These are phyloP conservation scores for Hyparrhenia diplandra DNA, from an alignment of 176 grass and related monocot species.

Conservation along the genomic window DNA sequence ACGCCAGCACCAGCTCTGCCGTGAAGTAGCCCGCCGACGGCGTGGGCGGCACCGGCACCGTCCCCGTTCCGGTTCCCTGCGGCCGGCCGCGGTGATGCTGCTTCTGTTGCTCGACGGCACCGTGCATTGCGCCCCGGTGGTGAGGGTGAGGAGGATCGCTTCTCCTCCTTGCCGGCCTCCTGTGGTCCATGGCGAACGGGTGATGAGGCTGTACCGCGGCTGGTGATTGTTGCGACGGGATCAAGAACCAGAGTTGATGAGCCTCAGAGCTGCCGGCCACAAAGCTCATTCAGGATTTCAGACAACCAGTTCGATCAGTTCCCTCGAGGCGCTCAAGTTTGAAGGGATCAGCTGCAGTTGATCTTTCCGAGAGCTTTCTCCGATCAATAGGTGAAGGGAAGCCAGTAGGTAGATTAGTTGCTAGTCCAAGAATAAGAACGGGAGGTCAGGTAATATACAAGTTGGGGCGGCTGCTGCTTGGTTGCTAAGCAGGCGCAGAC, in stretches of 20 bases:
- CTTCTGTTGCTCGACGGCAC: not conserved
- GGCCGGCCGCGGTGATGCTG: not conserved
- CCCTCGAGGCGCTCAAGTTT: no score
- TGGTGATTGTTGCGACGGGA: not conserved
- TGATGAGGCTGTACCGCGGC: not conserved
- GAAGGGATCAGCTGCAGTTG: no score
- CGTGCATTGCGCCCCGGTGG: not conserved
- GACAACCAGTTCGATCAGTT: not conserved
- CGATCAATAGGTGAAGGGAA: not conserved
- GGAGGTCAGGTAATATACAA: constrained; percentile 1
- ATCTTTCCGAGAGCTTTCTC: not conserved
- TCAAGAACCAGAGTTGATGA: not conserved
- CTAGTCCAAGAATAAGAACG: not conserved
- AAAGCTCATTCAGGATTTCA: constrained; percentile 1
- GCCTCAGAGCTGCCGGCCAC: not conserved
- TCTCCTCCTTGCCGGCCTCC: not conserved
- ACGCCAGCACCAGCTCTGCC: constrained; percentile 29
- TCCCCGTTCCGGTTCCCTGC: not conserved
- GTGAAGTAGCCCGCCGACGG: constrained; percentile 36
- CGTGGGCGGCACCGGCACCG: not conserved
- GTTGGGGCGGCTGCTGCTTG: not conserved
- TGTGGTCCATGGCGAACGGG: not conserved
- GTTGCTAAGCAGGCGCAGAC: not conserved
- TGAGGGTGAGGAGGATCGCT: not conserved
- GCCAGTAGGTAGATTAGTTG: no score